A percentile compares a stretch with the other conserved stretches of the same genome.
Conservation (phyloP, 257 asterid genomes). For the Leptodermis oblonga region DNA sequence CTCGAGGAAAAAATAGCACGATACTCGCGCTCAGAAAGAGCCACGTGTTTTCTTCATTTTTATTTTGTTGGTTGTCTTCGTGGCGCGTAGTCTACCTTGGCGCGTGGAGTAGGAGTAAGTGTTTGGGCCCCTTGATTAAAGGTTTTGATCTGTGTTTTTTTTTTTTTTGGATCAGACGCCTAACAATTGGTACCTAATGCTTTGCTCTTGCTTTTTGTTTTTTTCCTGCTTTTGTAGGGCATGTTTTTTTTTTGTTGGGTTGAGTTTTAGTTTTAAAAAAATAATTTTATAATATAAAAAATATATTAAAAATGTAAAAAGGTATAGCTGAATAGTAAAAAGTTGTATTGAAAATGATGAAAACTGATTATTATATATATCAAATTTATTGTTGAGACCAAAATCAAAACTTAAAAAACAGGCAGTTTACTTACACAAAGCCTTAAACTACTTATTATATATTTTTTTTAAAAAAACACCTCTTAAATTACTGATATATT, state of each 20-base stretch:
- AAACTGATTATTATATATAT: too few relatives aligned
- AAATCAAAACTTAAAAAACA: too few relatives aligned
- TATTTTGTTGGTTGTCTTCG: background rate
- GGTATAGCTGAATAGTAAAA: too few relatives aligned
- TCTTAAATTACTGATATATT: too few relatives aligned
- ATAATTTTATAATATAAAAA: too few relatives aligned
- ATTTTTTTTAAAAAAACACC: too few relatives aligned
- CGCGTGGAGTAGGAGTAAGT: background rate
- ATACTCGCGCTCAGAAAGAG: conserved; percentile 10
- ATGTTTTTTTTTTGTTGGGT: background rate
- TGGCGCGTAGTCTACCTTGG: conserved; percentile 8
- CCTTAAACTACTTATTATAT: too few relatives aligned
- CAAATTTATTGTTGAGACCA: too few relatives aligned
- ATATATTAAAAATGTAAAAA: too few relatives aligned
- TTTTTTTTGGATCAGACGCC: conserved; percentile 31
- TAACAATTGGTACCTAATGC: conserved; percentile 12
- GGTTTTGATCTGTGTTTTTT: conserved; percentile 1
- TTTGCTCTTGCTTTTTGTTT: background rate
- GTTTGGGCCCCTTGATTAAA: background rate
- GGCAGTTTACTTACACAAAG: too few relatives aligned
- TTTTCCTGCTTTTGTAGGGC: background rate
- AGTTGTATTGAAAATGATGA: too few relatives aligned
- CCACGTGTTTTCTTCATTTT: conserved; percentile 4
- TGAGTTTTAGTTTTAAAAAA: too few relatives aligned
- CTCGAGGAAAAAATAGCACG: background rate